Conservation (phyloP, 2,329 filamentous ascomycete genomes). For the Neocucurbitaria cava region DNA sequence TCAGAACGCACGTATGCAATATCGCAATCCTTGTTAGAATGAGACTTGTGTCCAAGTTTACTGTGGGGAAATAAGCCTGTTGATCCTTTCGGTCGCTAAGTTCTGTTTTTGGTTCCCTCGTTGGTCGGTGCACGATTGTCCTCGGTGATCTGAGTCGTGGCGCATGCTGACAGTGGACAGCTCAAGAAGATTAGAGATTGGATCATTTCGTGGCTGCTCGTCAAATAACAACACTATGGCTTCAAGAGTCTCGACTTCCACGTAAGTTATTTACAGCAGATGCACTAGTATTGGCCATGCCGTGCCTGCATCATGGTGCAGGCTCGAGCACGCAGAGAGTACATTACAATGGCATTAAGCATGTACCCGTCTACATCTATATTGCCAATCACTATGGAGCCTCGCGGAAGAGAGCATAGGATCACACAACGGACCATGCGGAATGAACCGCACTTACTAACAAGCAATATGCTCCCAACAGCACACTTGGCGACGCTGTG, state of each 20-base stretch:
- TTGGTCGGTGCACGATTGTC: constrained; percentile 11
- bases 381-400: constrained; percentile 34
- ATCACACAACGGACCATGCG: constrained; percentile 9
- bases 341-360: not conserved
- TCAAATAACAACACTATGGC: constrained; percentile 1
- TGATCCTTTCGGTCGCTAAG: constrained; percentile 12
- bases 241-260: constrained; percentile 3
- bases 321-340: constrained; percentile 16
- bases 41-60: constrained; percentile 27
- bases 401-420: constrained; percentile 21
- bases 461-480: constrained; percentile 18
- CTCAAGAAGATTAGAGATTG: not conserved
- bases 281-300: constrained; percentile 11
- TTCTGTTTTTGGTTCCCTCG: constrained; percentile 20
- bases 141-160: constrained; percentile 15
- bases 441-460: constrained; percentile 13
- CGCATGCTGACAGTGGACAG: not conserved
- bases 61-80: constrained; percentile 29
- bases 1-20: constrained; percentile 25
- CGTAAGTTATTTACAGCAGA: constrained; percentile 10
- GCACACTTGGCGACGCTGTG: constrained; percentile 23
- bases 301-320: constrained; percentile 34
- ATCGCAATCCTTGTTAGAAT: constrained; percentile 28
- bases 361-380: constrained; percentile 18
- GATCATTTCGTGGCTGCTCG: not conserved